A percentile compares a stretch with the other conserved stretches of the same genome.
Evolutionary conservation across 495 filamentous ascomycete genomes (phyloP).

Genomic region (Chaetomium cochliodes): DNA sequence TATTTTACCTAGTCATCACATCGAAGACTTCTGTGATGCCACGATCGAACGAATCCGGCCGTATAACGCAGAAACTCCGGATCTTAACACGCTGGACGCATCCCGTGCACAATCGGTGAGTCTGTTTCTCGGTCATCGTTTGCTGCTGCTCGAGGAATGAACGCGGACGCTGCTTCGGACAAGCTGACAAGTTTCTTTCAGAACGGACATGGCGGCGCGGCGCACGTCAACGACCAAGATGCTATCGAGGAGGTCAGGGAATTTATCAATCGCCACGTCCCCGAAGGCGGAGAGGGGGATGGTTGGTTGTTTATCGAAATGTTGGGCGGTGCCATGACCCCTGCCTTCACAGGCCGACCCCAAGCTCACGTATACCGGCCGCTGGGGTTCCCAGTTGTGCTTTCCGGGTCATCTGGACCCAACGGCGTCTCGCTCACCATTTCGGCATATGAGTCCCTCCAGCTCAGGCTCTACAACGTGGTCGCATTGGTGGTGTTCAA

Average conservation of each 20-base stretch:
- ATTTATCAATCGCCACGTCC: neutral
- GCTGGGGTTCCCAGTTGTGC: neutral
- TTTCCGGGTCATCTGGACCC: neutral
- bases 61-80: neutral
- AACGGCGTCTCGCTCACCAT: neutral
- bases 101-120: neutral
- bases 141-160: too few relatives aligned
- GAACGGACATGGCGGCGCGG: too few relatives aligned
- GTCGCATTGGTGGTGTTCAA: neutral
- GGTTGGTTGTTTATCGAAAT: neutral
- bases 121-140: neutral
- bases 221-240: too few relatives aligned
- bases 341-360: neutral
- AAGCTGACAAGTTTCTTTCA: too few relatives aligned
- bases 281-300: neutral
- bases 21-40: too few relatives aligned
- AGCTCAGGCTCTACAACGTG: neutral
- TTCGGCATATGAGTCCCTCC: neutral
- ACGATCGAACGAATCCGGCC: too few relatives aligned
- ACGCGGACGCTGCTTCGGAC: too few relatives aligned
- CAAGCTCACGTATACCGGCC: neutral
- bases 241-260: neutral
- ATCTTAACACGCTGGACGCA: neutral
- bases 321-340: neutral
- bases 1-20: too few relatives aligned